Percentiles rank a stretch among this genome's conserved stretches.
Evolutionary conservation across 305 asterid species (phyloP).

Genomic region (Rubia balearica): DNA sequence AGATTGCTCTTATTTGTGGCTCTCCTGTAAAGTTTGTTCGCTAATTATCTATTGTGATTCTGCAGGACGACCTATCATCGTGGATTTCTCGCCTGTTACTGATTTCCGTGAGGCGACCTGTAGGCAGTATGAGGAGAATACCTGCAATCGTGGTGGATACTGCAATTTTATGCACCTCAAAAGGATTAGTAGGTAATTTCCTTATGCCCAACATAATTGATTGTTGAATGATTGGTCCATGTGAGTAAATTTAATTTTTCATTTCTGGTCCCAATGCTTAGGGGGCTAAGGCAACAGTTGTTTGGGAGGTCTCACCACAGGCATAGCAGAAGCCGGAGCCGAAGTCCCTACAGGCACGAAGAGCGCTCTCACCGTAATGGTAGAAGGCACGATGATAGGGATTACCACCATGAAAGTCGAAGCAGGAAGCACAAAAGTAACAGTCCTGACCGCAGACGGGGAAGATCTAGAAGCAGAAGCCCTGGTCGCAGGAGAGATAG

Average conservation of each 20-base stretch:
- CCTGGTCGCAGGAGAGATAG: constrained; percentile 55
- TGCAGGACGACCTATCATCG: constrained; percentile 93
- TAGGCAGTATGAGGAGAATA: constrained; percentile 92
- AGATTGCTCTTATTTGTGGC: neutral
- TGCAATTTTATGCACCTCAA: constrained; percentile 99
- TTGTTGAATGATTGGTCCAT: neutral
- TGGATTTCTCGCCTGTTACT: constrained; percentile 95
- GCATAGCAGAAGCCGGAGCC: constrained; percentile 67
- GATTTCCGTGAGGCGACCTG: constrained; percentile 99
- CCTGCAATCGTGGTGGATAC: constrained; percentile 98
- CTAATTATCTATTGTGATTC: neutral
- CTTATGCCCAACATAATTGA: neutral
- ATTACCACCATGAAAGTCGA: constrained; percentile 54
- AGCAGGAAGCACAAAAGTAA: constrained; percentile 63
- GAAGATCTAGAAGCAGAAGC: constrained; percentile 64
- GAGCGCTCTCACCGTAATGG: constrained; percentile 73
- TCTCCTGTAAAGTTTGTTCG: too few relatives aligned
- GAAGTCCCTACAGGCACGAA: constrained; percentile 79
- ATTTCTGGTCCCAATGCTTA: constrained; percentile 11
- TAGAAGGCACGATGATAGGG: constrained; percentile 67
- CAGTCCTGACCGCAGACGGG: constrained; percentile 57
- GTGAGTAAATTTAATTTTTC: neutral
- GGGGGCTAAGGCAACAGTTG: constrained; percentile 82
- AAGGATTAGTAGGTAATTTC: constrained; percentile 70
- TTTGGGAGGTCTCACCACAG: constrained; percentile 65